These are phyloP conservation scores for Melaleuca alternifolia DNA, from an alignment of 345 rosid genomes.

Conservation along the genomic window DNA sequence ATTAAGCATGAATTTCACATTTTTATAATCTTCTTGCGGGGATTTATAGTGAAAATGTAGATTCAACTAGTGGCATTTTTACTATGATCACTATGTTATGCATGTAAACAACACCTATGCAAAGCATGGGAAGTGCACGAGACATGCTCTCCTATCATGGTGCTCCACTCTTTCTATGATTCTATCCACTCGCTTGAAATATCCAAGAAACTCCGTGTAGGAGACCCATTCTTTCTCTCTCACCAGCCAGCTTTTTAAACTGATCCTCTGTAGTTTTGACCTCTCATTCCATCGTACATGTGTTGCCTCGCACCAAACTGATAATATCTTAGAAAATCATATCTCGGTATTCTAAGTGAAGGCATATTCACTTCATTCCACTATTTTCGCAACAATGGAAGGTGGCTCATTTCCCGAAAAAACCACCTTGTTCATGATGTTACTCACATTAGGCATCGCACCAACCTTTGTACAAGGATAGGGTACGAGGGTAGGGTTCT, in stretches of 20 bases:
- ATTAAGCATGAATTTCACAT: too few species aligned
- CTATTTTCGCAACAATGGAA: neutral
- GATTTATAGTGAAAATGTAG: neutral
- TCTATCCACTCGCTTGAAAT: neutral
- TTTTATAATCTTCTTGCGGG: too few species aligned
- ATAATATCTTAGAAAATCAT: neutral
- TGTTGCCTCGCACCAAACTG: neutral
- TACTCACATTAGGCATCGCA: neutral
- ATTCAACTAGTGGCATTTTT: neutral
- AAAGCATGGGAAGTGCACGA: too few species aligned
- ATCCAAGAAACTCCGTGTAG: neutral
- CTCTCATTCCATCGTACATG: neutral
- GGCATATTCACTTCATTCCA: neutral
- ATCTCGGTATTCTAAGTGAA: neutral
- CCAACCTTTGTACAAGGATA: constrained; percentile 6
- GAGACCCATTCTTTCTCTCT: neutral
- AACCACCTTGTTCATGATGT: neutral
- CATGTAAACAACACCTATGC: neutral
- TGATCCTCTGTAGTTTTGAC: neutral
- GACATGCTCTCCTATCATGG: neutral
- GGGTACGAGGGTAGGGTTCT: constrained; percentile 19
- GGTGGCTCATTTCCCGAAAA: neutral
- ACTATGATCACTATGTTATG: neutral
- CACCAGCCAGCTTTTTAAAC: neutral
- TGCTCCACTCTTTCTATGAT: neutral